Percentiles rank a stretch among this genome's conserved stretches.
These are phyloP conservation scores for Colletotrichum eremochloae DNA, from an alignment of 2,329 filamentous ascomycete species.

Conservation along the genomic window DNA sequence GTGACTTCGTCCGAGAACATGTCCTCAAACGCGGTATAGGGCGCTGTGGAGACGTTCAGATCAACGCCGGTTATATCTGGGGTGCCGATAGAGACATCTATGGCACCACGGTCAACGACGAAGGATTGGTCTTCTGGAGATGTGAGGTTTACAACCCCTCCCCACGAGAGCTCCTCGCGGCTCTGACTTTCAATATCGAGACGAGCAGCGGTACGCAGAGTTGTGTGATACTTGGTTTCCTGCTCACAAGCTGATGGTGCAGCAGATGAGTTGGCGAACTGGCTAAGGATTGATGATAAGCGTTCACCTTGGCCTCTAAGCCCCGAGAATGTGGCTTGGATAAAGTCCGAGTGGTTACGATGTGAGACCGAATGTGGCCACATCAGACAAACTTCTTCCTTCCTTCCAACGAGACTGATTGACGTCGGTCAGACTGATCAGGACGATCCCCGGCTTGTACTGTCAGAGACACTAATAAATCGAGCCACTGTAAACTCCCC, in stretches of 20 bases:
- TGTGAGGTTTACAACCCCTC: conserved; percentile 8
- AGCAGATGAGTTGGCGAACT: neutral
- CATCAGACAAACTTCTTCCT: neutral
- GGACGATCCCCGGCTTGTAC: neutral
- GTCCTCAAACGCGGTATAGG: neutral
- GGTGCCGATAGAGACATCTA: neutral
- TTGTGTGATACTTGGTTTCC: neutral
- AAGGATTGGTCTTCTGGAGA: conserved; percentile 15
- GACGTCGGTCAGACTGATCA: neutral
- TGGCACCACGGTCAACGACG: neutral
- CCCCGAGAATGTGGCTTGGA: neutral
- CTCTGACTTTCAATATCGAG: conserved; percentile 15
- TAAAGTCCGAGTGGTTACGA: neutral
- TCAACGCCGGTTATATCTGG: conserved; percentile 7
- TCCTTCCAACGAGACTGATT: conserved; percentile 13
- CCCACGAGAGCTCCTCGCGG: neutral
- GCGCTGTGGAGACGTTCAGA: neutral
- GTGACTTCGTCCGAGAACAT: neutral
- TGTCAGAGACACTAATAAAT: neutral
- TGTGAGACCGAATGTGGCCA: conserved; percentile 10
- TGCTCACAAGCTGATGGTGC: too few species aligned
- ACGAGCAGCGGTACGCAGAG: neutral
- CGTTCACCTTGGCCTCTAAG: neutral
- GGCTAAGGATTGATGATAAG: conserved; percentile 1
- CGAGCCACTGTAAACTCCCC: neutral